Evolutionary conservation across 345 rosid species (phyloP), one percentile per base, ranked within the genome.

Genomic region (Balakata baccata): DNA sequence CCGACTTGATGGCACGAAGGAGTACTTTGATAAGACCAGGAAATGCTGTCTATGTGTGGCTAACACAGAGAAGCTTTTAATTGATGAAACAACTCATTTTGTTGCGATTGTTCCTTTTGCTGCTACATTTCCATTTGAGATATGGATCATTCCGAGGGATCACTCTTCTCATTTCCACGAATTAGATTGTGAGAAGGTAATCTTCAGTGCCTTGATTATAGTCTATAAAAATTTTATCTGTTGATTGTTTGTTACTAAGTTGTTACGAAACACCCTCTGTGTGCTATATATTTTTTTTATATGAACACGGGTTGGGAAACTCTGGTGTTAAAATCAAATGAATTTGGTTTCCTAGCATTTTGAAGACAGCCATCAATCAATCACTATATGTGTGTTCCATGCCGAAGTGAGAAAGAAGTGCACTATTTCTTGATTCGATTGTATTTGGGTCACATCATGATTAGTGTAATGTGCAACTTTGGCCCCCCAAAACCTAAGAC

Each of bases 91-190:
- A 14, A 45, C 78, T 11, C 77, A 90, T 82, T 92, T 91, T 58
- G 76, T 88, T 68, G 87, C 97, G 0, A 73, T 85, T 16, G 88
- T 85, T 78, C 96, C 92, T 65, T 92, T 80, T 29, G 93, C 94
- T 7, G 83, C 94, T 18, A 66, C 84, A 13, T 93, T 75, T 74
- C 87, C 98, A 41, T 91, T 92, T 20, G 97, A 92, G 92, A 86
- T 89, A 69, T 95, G 98, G 98, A 90, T 95, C 64, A 62, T 86
- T 81, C 98, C 94, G 3, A 75, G 68, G 67, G 70, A 82, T 77
- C 98, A 95, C 71, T 83, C 80, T 69, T 81, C 96, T 25, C 91
- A 91, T 76, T 90, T 91, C 78, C 92, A 89, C 58, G 84, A 89
- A 59, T 65, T 92, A 46, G 92, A 89, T 46, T 68, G 58, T 63